Base-by-base conservation (phyloP, 1,284 basidiomycete genomes). In the Fistulina hepatica region DNA sequence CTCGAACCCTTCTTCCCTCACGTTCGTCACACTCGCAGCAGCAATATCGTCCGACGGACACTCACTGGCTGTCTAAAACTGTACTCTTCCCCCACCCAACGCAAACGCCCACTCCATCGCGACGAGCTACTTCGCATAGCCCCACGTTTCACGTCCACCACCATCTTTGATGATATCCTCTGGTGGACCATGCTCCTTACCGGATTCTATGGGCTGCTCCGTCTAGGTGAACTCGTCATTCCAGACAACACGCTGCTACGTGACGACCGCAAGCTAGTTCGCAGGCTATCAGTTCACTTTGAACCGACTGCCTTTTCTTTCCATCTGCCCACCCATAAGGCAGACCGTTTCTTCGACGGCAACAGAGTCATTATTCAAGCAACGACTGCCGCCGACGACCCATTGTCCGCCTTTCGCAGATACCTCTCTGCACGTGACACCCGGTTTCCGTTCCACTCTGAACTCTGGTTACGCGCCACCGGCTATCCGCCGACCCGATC, bases 301-400 rank as follows among this genome's bases (percentile, higher is more conserved):
- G 17, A 4, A 15, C 8, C 12, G 6, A 6, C 21, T 21, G 16
- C 27, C 13, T 52, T 34, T 33, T 6, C 32, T 1, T 58, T 56
- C 40, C 23, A 41, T 3, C 46, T 64, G 0, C 60, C 57, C 0
- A 34, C 30, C 0, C 52, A 59, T 44, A 63, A 63, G 39, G 47
- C 51, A 2, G 56, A 61, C 38, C 42, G 24, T 1, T 45, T 52
- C 23, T 60, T 52, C 28, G 40, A 48, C 16, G 55, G 58, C 8
- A 49, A 35, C 34, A 27, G 21, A 4, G 25, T 28, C 6, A 6
- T 25, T 17, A 13, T 37, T 1, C 3, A 11, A 7, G 13, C 22
- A 16, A 15, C 19, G 6, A 40, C 22, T 23, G 36, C 26, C 12
- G 21, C 6, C 5, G 3, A 16, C 7, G 17, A 36, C 34, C 7